These are phyloP conservation scores for Phytophthora litchii DNA, from an alignment of 352 stramenopile genomes.

Conservation along the genomic window DNA sequence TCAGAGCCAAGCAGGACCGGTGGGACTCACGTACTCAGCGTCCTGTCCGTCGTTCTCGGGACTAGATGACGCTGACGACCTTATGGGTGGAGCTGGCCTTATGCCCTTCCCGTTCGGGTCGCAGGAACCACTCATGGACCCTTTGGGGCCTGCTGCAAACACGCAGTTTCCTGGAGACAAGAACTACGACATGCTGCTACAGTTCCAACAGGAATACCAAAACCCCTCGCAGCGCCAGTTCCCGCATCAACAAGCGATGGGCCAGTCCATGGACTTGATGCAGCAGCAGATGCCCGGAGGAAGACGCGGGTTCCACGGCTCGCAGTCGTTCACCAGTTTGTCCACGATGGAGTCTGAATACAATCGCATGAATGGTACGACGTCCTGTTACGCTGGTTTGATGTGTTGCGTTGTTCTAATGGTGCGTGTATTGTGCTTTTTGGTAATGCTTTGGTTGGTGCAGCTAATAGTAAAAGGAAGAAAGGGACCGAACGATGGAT, in stretches of 20 bases:
- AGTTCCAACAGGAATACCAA: conserved; percentile 68
- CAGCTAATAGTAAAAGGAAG: conserved; percentile 67
- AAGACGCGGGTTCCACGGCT: conserved; percentile 59
- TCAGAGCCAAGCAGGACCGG: conserved; percentile 2
- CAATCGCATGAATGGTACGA: conserved; percentile 45
- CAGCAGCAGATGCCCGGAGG: conserved; percentile 36
- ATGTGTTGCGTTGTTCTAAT: background rate
- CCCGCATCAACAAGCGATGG: conserved; percentile 48
- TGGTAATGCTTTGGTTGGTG: conserved; percentile 5
- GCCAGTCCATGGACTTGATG: conserved; percentile 46
- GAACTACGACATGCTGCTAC: conserved; percentile 60
- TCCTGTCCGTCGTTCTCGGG: conserved; percentile 80
- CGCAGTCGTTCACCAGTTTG: conserved; percentile 74
- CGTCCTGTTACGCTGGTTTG: background rate
- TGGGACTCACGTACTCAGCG: conserved; percentile 64
- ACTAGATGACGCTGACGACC: conserved; percentile 59
- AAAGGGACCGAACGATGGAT: conserved; percentile 68
- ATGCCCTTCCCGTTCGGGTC: conserved; percentile 23
- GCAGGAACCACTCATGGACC: conserved; percentile 36
- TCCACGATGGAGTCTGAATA: conserved; percentile 78
- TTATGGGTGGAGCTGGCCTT: conserved; percentile 48
- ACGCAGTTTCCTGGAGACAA: conserved; percentile 35
- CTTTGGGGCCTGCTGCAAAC: conserved; percentile 3
- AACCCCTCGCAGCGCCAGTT: conserved; percentile 50
- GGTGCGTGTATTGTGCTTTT: background rate